Evolutionary conservation across 2,329 filamentous ascomycete genomes (phyloP).

Genomic region (Fusarium aywerte): DNA sequence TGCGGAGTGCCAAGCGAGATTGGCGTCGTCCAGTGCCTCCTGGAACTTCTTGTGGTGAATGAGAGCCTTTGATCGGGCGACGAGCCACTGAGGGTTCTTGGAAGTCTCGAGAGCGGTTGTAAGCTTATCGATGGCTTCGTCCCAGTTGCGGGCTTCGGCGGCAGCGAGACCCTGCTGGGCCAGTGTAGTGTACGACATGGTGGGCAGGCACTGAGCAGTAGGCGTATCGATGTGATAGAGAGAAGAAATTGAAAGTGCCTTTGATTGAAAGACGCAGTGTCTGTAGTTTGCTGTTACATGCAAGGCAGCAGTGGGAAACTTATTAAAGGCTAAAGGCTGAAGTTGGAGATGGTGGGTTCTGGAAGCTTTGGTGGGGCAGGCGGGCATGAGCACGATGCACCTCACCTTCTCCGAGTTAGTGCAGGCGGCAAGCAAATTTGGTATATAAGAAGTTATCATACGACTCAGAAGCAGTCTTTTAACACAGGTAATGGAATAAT

Average conservation of each 20-base stretch:
- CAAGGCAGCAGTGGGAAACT: background rate
- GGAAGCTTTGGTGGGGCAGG: constrained; percentile 50
- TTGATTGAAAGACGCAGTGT: background rate
- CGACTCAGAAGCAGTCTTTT: too few relatives aligned
- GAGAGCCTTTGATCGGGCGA: constrained; percentile 83
- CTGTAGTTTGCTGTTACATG: background rate
- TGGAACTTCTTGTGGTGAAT: constrained; percentile 70
- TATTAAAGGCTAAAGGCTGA: background rate
- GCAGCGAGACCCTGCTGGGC: constrained; percentile 73
- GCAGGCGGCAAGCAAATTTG: background rate
- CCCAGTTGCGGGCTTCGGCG: constrained; percentile 71
- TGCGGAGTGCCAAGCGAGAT: constrained; percentile 71
- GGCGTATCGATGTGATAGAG: background rate
- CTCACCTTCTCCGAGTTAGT: background rate
- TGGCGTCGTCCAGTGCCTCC: constrained; percentile 75
- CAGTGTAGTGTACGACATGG: constrained; percentile 63
- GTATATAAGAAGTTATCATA: too few relatives aligned
- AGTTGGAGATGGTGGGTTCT: constrained; percentile 43
- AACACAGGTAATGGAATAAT: too few relatives aligned
- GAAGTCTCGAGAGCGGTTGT: constrained; percentile 74
- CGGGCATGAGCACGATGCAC: background rate
- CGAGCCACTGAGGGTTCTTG: constrained; percentile 79
- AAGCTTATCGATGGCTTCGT: constrained; percentile 73
- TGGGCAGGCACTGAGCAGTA: background rate
- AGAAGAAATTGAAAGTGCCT: background rate